Base-by-base conservation (phyloP, 2,329 filamentous ascomycete genomes). In the Bipolaris bicolor region DNA sequence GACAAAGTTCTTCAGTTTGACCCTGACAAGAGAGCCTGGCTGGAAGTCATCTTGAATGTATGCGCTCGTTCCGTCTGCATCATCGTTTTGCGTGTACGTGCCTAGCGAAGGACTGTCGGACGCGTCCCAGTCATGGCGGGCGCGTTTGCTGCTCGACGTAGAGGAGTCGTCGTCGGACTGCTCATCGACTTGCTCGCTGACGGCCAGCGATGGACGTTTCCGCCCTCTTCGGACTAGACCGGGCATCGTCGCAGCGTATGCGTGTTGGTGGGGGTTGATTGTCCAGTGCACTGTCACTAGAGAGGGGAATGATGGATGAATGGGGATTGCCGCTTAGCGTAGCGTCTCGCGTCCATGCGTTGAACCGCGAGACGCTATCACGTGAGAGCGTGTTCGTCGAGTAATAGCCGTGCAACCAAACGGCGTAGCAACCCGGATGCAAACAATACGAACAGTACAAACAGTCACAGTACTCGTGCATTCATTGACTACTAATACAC, bases 1-100 rank as follows among this genome's bases (percentile, higher is more conserved):
- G 53, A 99, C 92, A 68, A 99, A 99, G 76, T 98, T 91, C 47
- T 84, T 85, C 43, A 98, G 83, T 65, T 87, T 89, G 46, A 99
- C 92, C 34, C 93, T 87, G 47, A 97, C 88, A 65, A 99, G 96
- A 9, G 95, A 89, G 10, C 95, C 95, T 2, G 92, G 88, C 62
- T 90, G 69, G 46, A 71, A 71, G 0, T 48, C 60, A 37, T 71
- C 69, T 18, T 69, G 54, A 3, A 7, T 40, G 41, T 64, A 55
- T 26, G 58, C 49, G 9, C 36, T 49, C 22, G 44, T 48, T 22
- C 31, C 16, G 24, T 43, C 48, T 2, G 39, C 7, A 29, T 54
- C 57, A 20, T 48, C 54, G 36, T 60, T 58, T 44, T 41, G 41
- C 20, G 48, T 44, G 11, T 52, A 56, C 34, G 29, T 37, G 46